Conservation (phyloP, 345 rosid genomes). For the Brassica juncea region DNA sequence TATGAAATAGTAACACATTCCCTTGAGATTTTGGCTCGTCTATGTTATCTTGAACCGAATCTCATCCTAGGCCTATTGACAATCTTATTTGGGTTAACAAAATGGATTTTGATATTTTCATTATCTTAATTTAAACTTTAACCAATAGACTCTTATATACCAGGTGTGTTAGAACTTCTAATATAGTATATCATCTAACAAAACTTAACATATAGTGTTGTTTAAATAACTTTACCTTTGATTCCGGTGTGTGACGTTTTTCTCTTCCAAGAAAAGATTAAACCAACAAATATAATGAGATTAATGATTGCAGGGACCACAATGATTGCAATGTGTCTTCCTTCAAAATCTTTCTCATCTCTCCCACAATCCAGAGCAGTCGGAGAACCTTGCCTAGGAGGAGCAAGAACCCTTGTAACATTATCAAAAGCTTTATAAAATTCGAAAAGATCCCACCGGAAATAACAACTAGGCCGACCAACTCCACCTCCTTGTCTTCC, state of each 20-base stretch:
- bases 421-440: constrained; percentile 29
- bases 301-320: constrained; percentile 32
- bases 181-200: neutral
- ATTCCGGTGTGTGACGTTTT: constrained; percentile 1
- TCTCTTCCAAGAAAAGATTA: constrained; percentile 23
- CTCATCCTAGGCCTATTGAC: neutral
- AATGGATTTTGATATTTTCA: neutral
- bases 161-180: neutral
- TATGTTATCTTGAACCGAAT: neutral
- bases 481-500: constrained; percentile 47
- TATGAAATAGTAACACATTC: neutral
- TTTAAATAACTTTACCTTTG: constrained; percentile 20
- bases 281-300: constrained; percentile 9
- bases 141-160: neutral
- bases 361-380: neutral
- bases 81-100: neutral
- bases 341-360: constrained; percentile 16
- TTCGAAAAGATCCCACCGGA: constrained; percentile 34
- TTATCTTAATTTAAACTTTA: neutral
- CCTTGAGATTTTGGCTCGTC: neutral
- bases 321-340: constrained; percentile 27
- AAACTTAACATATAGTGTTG: neutral
- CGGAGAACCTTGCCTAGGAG: constrained; percentile 18
- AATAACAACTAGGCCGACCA: constrained; percentile 48
- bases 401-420: constrained; percentile 23